Percentiles rank a stretch among this genome's conserved stretches.
phyloP scores from a whole-genome alignment of 225 moss, liverwort and hornwort species.

The Physcomitrium patens region DNA sequence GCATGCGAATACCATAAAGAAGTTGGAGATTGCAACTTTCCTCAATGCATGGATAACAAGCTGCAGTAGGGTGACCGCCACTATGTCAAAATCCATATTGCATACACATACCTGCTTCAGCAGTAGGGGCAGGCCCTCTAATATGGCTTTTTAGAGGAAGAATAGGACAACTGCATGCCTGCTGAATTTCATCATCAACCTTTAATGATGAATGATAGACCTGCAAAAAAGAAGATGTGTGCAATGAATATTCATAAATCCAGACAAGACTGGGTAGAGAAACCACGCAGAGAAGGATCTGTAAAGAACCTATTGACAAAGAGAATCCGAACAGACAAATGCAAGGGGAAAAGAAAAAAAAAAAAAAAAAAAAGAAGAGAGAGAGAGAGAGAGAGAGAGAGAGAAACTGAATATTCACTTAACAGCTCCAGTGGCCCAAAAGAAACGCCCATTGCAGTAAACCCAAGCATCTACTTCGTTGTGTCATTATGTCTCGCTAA shows the following conservation, averaged over 20 bases:
- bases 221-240: slow-evolving; percentile 40
- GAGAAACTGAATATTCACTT: background rate
- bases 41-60: slow-evolving; percentile 2
- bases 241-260: background rate
- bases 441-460: background rate
- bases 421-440: background rate
- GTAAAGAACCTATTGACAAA: background rate
- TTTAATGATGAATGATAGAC: slow-evolving; percentile 93
- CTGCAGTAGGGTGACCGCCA: background rate
- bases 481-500: no score
- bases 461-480: background rate
- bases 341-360: background rate
- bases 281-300: background rate
- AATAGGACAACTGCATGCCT: slow-evolving; percentile 91
- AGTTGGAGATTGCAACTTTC: background rate
- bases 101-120: background rate
- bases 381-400: no score
- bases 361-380: no score
- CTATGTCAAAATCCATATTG: background rate
- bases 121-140: slow-evolving; percentile 62
- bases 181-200: slow-evolving; percentile 61
- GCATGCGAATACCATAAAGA: slow-evolving; percentile 4
- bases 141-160: slow-evolving; percentile 91
- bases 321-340: background rate
- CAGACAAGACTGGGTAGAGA: no score